A percentile compares a stretch with the other conserved stretches of the same genome.
Evolutionary conservation across 2,329 filamentous ascomycete species (phyloP).

Genomic region (Colletotrichum truncatum): DNA sequence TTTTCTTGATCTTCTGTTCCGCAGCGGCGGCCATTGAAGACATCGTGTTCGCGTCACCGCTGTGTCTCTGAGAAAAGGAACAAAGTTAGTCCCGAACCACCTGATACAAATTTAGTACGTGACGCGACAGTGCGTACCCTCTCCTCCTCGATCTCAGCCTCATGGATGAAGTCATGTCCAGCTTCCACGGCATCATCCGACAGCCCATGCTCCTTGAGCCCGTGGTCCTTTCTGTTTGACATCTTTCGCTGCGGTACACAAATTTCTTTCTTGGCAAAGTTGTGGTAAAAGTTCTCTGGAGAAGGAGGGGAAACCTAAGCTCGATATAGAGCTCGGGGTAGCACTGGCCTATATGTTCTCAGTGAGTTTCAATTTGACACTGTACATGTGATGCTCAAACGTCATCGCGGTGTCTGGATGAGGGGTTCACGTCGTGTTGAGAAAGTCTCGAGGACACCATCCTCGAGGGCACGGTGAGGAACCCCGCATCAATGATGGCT

Average conservation of each 20-base stretch:
- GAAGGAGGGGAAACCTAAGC: no score
- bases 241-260: no score
- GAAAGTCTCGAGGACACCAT: conserved; percentile 19
- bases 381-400: background rate
- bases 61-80: background rate
- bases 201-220: conserved; percentile 16
- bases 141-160: conserved; percentile 44
- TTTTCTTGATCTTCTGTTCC: conserved; percentile 9
- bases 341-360: background rate
- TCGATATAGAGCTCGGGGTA: no score
- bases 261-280: no score
- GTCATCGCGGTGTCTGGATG: background rate
- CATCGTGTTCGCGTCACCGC: conserved; percentile 8
- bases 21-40: background rate
- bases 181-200: conserved; percentile 36
- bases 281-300: no score
- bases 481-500: conserved; percentile 9
- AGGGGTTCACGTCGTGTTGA: background rate
- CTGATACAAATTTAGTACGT: no score
- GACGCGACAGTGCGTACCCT: no score
- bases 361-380: background rate
- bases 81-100: background rate
- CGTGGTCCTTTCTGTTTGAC: conserved; percentile 17
- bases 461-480: conserved; percentile 1
- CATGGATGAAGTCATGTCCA: conserved; percentile 44